Percentiles rank a stretch among this genome's conserved stretches.
Conservation (phyloP, 2,329 filamentous ascomycete species). For the Lojkania enalia region DNA sequence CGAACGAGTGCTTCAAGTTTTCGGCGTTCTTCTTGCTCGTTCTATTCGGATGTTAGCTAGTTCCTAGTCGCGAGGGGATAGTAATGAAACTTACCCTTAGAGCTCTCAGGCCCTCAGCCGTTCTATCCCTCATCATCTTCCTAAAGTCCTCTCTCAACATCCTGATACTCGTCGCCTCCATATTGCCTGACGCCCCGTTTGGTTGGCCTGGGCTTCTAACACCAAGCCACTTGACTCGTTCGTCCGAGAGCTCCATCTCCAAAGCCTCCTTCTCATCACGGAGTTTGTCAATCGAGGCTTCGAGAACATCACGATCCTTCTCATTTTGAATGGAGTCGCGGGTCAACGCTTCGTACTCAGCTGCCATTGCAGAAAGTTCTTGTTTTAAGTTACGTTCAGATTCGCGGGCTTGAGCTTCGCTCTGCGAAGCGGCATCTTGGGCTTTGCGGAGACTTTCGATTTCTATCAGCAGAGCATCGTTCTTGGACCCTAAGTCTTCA, state of each 20-base stretch:
- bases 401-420: constrained; percentile 40
- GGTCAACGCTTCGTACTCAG: constrained; percentile 71
- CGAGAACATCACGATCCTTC: constrained; percentile 68
- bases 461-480: constrained; percentile 48
- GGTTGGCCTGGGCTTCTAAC: constrained; percentile 56
- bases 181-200: constrained; percentile 23
- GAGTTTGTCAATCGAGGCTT: constrained; percentile 64
- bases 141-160: constrained; percentile 75
- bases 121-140: constrained; percentile 77
- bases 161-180: constrained; percentile 67
- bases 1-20: constrained; percentile 67
- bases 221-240: constrained; percentile 68
- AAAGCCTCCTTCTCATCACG: constrained; percentile 66
- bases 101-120: constrained; percentile 65
- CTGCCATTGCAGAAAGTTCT: constrained; percentile 68
- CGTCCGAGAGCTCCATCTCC: constrained; percentile 67
- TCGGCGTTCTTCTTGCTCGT: constrained; percentile 71
- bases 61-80: neutral
- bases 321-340: constrained; percentile 71
- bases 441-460: constrained; percentile 48
- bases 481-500: constrained; percentile 56
- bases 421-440: constrained; percentile 40
- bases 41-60: constrained; percentile 50
- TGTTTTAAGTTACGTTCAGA: constrained; percentile 58
- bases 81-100: constrained; percentile 60